A percentile compares a stretch with the other conserved stretches of the same genome.
Evolutionary conservation across 2,329 filamentous ascomycete species (phyloP).

Genomic region (Dryadomyces sulphureus): DNA sequence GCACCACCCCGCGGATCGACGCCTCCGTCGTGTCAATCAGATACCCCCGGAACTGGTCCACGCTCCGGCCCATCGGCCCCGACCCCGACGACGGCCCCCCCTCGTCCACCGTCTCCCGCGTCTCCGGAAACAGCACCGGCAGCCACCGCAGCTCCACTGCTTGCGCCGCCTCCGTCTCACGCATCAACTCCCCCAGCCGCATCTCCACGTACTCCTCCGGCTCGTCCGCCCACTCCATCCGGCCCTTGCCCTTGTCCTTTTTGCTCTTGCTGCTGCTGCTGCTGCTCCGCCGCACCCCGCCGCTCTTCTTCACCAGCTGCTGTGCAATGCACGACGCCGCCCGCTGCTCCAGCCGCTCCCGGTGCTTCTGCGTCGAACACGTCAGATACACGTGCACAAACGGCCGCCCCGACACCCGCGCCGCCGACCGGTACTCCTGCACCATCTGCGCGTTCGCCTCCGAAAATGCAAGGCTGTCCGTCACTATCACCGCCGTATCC

Average conservation of each 20-base stretch:
- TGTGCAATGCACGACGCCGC: neutral
- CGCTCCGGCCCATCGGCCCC: neutral
- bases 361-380: neutral
- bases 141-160: neutral
- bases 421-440: neutral
- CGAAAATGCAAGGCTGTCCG: slow-evolving; percentile 1
- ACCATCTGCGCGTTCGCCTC: neutral
- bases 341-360: neutral
- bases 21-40: slow-evolving; percentile 1
- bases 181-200: neutral
- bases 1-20: neutral
- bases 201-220: neutral
- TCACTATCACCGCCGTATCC: slow-evolving; percentile 1
- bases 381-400: slow-evolving; percentile 7
- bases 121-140: neutral
- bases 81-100: neutral
- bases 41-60: neutral
- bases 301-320: neutral
- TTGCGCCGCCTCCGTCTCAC: neutral
- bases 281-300: neutral
- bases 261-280: no score
- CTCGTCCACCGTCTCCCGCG: neutral
- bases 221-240: no score
- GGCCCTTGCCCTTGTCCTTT: neutral
- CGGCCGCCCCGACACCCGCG: slow-evolving; percentile 1